Conservation (phyloP, 2,329 filamentous ascomycete genomes). For the Microdochium paspali region DNA sequence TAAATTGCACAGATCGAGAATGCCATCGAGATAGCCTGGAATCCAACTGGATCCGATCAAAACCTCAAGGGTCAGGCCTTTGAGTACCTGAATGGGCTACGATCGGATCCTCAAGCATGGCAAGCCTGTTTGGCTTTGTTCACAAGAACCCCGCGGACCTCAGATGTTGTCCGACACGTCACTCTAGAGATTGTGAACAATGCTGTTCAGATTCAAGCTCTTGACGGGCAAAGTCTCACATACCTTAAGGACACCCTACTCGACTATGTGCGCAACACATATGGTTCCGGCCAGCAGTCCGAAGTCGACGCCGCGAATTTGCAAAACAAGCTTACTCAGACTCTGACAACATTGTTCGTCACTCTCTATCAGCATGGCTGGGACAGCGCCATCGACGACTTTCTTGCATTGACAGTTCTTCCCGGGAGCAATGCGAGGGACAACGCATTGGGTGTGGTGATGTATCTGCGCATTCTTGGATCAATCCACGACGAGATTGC, state of each 20-base stretch:
- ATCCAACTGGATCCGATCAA: conserved; percentile 67
- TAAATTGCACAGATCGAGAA: conserved; percentile 62
- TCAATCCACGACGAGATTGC: conserved; percentile 97
- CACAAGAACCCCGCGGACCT: conserved; percentile 62
- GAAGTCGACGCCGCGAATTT: conserved; percentile 63
- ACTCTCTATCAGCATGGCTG: conserved; percentile 78
- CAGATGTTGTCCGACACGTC: conserved; percentile 80
- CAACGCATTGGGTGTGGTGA: conserved; percentile 66
- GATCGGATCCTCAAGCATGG: conserved; percentile 78
- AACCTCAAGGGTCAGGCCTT: conserved; percentile 73
- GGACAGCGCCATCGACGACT: conserved; percentile 86
- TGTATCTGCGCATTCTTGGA: conserved; percentile 81
- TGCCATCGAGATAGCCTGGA: conserved; percentile 89
- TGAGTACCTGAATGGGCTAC: conserved; percentile 69
- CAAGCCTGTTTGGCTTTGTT: conserved; percentile 84
- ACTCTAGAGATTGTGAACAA: conserved; percentile 90
- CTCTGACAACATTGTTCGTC: conserved; percentile 87
- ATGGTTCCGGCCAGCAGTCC: conserved; percentile 49
- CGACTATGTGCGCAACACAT: conserved; percentile 69
- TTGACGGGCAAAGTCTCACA: conserved; percentile 62
- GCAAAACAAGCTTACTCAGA: conserved; percentile 96
- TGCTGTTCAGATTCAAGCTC: conserved; percentile 69
- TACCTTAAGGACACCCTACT: conserved; percentile 76
- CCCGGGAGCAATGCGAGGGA: conserved; percentile 50
- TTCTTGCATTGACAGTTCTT: conserved; percentile 63